Conservation (phyloP, 441 rosid species). For the Arabidopsis hybrid region DNA sequence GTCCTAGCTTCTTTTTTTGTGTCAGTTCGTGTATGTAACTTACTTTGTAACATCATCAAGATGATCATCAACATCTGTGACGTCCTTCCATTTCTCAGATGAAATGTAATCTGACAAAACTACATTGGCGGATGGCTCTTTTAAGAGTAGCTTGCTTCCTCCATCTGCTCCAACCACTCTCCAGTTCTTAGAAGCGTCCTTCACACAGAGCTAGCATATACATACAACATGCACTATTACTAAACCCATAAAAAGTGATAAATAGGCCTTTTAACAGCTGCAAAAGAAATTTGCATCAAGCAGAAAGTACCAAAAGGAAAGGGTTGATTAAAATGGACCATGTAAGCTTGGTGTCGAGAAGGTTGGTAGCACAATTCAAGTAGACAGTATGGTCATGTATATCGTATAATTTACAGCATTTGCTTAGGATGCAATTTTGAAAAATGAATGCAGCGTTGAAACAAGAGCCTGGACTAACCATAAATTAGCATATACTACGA, state of each 20-base stretch:
- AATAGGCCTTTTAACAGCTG: neutral
- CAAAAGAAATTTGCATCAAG: conserved; percentile 12
- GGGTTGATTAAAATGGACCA: conserved; percentile 7
- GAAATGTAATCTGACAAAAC: conserved; percentile 76
- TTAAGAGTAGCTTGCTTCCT: conserved; percentile 64
- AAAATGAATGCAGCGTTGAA: conserved; percentile 11
- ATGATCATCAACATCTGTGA: conserved; percentile 92
- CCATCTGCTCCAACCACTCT: conserved; percentile 71
- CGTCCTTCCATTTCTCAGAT: conserved; percentile 80
- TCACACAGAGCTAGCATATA: conserved; percentile 69
- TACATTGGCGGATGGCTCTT: conserved; percentile 87
- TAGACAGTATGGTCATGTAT: conserved; percentile 11
- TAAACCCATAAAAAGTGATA: neutral
- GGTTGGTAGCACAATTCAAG: neutral
- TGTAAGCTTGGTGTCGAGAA: conserved; percentile 12
- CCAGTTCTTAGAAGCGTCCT: conserved; percentile 94
- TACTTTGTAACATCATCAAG: conserved; percentile 92
- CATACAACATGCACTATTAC: conserved; percentile 8
- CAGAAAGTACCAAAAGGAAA: conserved; percentile 14
- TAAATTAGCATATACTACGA: neutral
- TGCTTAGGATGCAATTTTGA: neutral
- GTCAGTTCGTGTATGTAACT: conserved; percentile 30
- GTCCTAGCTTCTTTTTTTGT: neutral
- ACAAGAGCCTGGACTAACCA: neutral
- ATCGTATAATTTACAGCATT: neutral